These are phyloP conservation scores for Hypericum perforatum DNA, from an alignment of 345 rosid species.

Conservation along the genomic window DNA sequence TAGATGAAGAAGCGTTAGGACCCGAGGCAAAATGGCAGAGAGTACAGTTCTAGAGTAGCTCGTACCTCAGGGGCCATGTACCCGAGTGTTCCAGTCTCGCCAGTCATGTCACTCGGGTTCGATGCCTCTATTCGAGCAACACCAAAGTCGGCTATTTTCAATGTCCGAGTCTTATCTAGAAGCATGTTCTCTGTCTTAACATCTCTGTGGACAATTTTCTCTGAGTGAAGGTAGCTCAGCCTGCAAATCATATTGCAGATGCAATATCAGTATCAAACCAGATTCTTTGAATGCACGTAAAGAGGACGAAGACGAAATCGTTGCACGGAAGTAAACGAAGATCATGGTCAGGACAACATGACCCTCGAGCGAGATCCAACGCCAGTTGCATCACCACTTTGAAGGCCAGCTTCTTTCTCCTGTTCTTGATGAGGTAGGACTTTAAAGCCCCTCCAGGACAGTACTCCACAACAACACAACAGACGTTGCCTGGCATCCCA, in stretches of 20 bases:
- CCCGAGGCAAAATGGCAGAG: background rate
- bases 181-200: conserved; percentile 36
- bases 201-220: conserved; percentile 34
- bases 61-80: conserved; percentile 37
- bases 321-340: background rate
- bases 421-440: conserved; percentile 27
- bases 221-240: conserved; percentile 30
- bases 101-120: conserved; percentile 33
- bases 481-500: conserved; percentile 17
- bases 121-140: conserved; percentile 37
- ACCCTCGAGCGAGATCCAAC: conserved; percentile 31
- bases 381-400: conserved; percentile 24
- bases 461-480: conserved; percentile 28
- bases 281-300: too few species aligned
- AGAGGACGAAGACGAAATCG: too few species aligned
- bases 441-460: conserved; percentile 29
- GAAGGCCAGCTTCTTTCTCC: conserved; percentile 23
- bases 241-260: conserved; percentile 12
- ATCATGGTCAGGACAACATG: background rate
- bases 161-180: conserved; percentile 27
- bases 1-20: background rate
- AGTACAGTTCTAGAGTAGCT: background rate
- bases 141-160: conserved; percentile 30
- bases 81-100: conserved; percentile 29
- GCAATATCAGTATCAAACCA: background rate